Evolutionary conservation across 208 protist genomes (phyloP).

Genomic region (Crithidia bombi): DNA sequence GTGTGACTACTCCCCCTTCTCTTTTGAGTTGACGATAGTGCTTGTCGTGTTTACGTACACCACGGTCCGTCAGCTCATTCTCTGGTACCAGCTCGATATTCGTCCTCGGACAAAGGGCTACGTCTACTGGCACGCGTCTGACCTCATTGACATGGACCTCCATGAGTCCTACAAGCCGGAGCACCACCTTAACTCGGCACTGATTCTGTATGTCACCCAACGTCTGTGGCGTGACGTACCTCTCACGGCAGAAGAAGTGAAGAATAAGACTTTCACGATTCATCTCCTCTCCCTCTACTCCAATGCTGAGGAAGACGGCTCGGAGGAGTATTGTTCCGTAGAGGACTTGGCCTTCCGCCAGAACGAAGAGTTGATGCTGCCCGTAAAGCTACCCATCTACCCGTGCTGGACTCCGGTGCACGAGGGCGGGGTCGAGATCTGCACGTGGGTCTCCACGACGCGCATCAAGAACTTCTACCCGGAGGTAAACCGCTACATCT

Average conservation of each 20-base stretch:
- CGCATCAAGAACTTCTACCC: background rate
- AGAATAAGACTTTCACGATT: slow-evolving; percentile 28
- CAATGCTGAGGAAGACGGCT: background rate
- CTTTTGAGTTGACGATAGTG: slow-evolving; percentile 13
- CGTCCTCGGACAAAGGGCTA: background rate
- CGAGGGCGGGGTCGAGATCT: slow-evolving; percentile 24
- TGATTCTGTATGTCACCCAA: slow-evolving; percentile 26
- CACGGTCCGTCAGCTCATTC: slow-evolving; percentile 9
- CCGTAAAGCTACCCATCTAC: slow-evolving; percentile 35
- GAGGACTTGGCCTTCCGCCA: slow-evolving; percentile 4
- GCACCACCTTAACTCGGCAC: slow-evolving; percentile 18
- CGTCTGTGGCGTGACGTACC: slow-evolving; percentile 32
- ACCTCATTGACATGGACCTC: slow-evolving; percentile 6
- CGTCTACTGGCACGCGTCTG: slow-evolving; percentile 28
- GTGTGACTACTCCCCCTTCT: slow-evolving; percentile 10
- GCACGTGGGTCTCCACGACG: slow-evolving; percentile 25
- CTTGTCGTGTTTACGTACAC: slow-evolving; percentile 14
- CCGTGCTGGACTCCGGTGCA: slow-evolving; percentile 30
- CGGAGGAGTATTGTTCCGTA: background rate
- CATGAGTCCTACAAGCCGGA: background rate
- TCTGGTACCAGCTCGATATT: background rate
- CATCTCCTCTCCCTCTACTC: slow-evolving; percentile 27
- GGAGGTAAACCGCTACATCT: slow-evolving; percentile 20
- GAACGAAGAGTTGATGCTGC: slow-evolving; percentile 19
- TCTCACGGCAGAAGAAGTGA: slow-evolving; percentile 19